phyloP scores from a whole-genome alignment of 1,284 basidiomycete genomes.

The Mycosarcoma maydis region DNA sequence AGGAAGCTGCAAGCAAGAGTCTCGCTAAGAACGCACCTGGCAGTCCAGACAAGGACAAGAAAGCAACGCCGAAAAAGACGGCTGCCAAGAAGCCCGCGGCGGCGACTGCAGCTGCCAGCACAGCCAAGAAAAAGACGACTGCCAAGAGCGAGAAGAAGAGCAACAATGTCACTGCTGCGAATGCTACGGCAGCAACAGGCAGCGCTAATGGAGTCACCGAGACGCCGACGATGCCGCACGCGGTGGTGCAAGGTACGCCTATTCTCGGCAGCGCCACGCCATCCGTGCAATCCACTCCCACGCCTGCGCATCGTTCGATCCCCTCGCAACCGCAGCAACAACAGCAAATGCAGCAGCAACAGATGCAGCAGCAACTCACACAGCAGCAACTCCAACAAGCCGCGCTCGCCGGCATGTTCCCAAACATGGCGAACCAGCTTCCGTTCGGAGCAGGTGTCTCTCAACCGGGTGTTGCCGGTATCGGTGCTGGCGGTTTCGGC shows the following conservation, averaged over 20 bases:
- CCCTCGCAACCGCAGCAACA: slow-evolving; percentile 32
- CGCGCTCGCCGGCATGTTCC: slow-evolving; percentile 23
- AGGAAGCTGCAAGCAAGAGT: slow-evolving; percentile 34
- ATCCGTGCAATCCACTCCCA: slow-evolving; percentile 43
- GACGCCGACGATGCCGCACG: background rate
- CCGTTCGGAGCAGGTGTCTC: slow-evolving; percentile 5
- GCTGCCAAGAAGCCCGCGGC: slow-evolving; percentile 38
- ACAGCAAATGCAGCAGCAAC: slow-evolving; percentile 14
- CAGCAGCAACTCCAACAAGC: slow-evolving; percentile 23
- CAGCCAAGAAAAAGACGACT: slow-evolving; percentile 42
- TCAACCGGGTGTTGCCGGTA: background rate
- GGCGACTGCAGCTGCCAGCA: slow-evolving; percentile 10
- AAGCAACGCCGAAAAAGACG: slow-evolving; percentile 39
- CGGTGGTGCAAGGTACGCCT: slow-evolving; percentile 23
- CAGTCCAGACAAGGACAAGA: slow-evolving; percentile 45
- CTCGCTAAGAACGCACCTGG: slow-evolving; percentile 25
- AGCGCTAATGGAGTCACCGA: slow-evolving; percentile 2
- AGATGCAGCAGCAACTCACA: slow-evolving; percentile 27
- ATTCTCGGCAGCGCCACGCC: slow-evolving; percentile 39
- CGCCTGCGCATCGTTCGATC: slow-evolving; percentile 36
- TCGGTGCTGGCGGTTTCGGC: slow-evolving; percentile 3
- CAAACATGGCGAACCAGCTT: slow-evolving; percentile 17
- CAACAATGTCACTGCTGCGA: background rate
- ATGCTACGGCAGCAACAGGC: background rate
- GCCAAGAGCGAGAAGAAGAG: slow-evolving; percentile 39